These are phyloP conservation scores for Heliamphora pulchella DNA, from an alignment of 179 eudicot species.

Conservation along the genomic window DNA sequence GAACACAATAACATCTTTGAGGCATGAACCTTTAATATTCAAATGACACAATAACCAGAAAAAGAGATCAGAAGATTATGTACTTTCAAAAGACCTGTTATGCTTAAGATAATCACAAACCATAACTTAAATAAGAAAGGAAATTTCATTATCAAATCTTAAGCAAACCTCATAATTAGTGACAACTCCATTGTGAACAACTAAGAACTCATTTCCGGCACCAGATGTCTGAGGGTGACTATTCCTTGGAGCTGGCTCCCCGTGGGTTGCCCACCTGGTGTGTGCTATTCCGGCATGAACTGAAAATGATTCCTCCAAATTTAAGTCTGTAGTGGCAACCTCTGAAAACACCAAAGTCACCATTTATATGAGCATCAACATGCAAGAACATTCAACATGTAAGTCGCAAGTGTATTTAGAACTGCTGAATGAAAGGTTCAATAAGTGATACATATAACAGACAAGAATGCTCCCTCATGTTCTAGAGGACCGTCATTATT, in stretches of 20 bases:
- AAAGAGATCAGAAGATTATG: neutral
- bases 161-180: slow-evolving; percentile 81
- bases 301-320: slow-evolving; percentile 75
- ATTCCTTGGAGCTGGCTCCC: slow-evolving; percentile 94
- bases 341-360: slow-evolving; percentile 36
- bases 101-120: neutral
- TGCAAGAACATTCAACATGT: neutral
- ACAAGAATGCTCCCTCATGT: neutral
- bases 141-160: neutral
- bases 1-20: neutral
- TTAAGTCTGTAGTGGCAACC: slow-evolving; percentile 55
- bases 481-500: neutral
- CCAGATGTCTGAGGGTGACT: slow-evolving; percentile 97
- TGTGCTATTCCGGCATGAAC: slow-evolving; percentile 97
- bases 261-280: slow-evolving; percentile 99
- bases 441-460: neutral
- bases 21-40: too few relatives aligned
- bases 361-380: neutral
- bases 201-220: slow-evolving; percentile 76
- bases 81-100: neutral
- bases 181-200: slow-evolving; percentile 93
- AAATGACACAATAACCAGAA: neutral
- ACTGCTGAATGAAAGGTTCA: neutral
- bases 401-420: neutral
- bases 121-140: neutral